These are phyloP conservation scores for Gynochthodes officinalis DNA, from an alignment of 257 asterid genomes.

Conservation along the genomic window DNA sequence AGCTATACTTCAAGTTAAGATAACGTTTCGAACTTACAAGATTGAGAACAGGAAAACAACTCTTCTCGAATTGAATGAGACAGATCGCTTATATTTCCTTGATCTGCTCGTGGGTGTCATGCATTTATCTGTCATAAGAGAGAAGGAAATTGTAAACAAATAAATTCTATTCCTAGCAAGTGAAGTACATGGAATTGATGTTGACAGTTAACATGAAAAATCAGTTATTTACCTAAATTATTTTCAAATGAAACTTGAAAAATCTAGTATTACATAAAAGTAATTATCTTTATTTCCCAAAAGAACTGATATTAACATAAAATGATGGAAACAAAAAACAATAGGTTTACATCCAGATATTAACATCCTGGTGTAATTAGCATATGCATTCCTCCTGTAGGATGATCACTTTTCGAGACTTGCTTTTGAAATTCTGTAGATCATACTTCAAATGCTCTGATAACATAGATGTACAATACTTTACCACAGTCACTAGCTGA, in stretches of 20 bases:
- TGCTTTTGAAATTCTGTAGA: background rate
- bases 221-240: background rate
- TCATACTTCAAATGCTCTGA: background rate
- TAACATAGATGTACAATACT: background rate
- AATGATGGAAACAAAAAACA: background rate
- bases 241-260: background rate
- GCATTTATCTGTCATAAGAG: constrained; percentile 42
- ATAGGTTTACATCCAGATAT: background rate
- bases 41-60: constrained; percentile 81
- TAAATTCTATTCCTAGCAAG: background rate
- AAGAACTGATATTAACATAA: background rate
- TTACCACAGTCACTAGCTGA: background rate
- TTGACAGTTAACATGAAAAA: background rate
- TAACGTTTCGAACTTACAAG: constrained; percentile 55
- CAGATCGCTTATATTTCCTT: constrained; percentile 82
- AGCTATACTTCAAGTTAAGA: constrained; percentile 8
- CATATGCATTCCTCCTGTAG: background rate
- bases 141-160: constrained; percentile 19
- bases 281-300: background rate
- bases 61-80: constrained; percentile 90
- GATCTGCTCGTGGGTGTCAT: constrained; percentile 52
- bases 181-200: background rate
- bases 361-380: background rate
- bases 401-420: background rate
- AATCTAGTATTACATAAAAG: background rate